Evolutionary conservation across 192 early-diverging fungal genomes (phyloP).

Genomic region (Podila minutissima): DNA sequence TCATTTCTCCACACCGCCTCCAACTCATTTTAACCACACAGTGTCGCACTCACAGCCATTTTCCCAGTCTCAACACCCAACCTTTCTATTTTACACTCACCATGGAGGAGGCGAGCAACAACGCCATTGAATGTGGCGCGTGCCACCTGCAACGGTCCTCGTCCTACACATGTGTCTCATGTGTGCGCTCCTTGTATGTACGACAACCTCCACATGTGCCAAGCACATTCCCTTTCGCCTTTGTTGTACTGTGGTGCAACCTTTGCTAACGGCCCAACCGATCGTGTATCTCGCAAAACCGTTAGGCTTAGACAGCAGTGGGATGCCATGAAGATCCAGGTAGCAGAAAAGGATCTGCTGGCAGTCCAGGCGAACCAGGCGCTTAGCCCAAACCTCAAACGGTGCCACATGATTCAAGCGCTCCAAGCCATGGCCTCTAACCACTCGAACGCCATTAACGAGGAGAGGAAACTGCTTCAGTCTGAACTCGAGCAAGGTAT

Average conservation of each 20-base stretch:
- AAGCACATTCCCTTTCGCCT: neutral
- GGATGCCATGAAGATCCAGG: conserved; percentile 17
- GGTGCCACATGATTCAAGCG: conserved; percentile 40
- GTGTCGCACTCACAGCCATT: neutral
- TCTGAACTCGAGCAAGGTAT: conserved; percentile 45
- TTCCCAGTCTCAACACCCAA: neutral
- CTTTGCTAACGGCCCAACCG: neutral
- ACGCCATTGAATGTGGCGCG: conserved; percentile 27
- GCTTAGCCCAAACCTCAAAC: conserved; percentile 43
- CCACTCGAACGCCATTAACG: conserved; percentile 19
- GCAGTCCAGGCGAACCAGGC: conserved; percentile 33
- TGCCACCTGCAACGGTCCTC: conserved; percentile 36
- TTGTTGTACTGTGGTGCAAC: neutral
- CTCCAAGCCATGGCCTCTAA: conserved; percentile 36
- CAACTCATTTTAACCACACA: neutral
- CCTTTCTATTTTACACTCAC: neutral
- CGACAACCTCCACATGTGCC: neutral
- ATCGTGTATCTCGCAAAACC: neutral
- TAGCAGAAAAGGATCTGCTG: conserved; percentile 23
- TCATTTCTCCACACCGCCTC: conserved; percentile 3
- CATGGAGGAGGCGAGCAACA: conserved; percentile 17
- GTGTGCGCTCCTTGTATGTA: conserved; percentile 44
- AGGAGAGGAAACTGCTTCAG: conserved; percentile 15
- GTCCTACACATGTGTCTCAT: conserved; percentile 45
- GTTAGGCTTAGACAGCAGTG: conserved; percentile 29